Percentiles rank a stretch among this genome's conserved stretches.
These are phyloP conservation scores for Trichosporon coremiiforme DNA, from an alignment of 1,284 basidiomycete genomes.

Conservation along the genomic window DNA sequence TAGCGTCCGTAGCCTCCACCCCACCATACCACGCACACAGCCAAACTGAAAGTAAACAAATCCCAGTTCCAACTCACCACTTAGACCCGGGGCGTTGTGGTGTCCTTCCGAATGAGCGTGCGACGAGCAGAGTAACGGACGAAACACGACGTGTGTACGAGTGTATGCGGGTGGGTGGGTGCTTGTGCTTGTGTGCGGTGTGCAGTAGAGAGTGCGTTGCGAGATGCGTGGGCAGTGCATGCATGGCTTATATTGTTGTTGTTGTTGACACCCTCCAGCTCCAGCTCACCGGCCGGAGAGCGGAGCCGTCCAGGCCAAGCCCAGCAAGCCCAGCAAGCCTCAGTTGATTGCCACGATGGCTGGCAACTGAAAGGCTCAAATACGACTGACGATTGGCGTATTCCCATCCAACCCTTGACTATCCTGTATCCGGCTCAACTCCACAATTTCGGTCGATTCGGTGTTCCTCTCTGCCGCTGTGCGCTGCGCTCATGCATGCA, in stretches of 20 bases:
- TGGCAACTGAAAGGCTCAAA: slow-evolving; percentile 3
- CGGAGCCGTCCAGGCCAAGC: too few relatives aligned
- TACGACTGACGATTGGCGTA: slow-evolving; percentile 18
- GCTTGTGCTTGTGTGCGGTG: background rate
- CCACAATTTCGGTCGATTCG: too few relatives aligned
- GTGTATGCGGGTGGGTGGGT: too few relatives aligned
- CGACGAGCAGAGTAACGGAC: too few relatives aligned
- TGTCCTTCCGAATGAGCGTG: background rate
- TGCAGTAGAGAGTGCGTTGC: background rate
- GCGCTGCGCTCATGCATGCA: too few relatives aligned
- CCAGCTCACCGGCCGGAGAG: too few relatives aligned
- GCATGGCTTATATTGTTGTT: slow-evolving; percentile 1
- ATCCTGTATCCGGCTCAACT: background rate
- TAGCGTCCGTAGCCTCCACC: background rate
- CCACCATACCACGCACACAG: background rate
- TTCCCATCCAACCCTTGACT: too few relatives aligned
- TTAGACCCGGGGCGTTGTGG: background rate
- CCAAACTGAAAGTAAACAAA: background rate
- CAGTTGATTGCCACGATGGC: slow-evolving; percentile 6
- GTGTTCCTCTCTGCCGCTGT: too few relatives aligned
- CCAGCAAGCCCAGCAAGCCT: too few relatives aligned
- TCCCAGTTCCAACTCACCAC: background rate
- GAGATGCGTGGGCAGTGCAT: background rate
- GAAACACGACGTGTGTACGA: background rate
- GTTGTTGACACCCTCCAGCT: background rate